A percentile compares a stretch with the other conserved stretches of the same genome.
These are phyloP conservation scores for Dichomitus squalens DNA, from an alignment of 1,284 basidiomycete species.

Conservation along the genomic window DNA sequence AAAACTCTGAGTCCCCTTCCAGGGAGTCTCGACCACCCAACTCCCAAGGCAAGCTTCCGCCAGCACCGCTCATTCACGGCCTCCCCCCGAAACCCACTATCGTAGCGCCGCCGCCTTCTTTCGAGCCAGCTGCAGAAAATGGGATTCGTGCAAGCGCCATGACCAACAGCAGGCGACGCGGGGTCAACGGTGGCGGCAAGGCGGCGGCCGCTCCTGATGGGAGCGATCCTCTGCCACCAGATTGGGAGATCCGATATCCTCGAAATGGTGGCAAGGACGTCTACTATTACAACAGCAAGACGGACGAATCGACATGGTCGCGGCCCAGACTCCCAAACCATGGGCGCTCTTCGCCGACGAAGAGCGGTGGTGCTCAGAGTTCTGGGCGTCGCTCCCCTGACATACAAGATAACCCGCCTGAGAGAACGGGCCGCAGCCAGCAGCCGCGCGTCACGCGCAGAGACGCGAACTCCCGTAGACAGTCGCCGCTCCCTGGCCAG, in stretches of 20 bases:
- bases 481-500: slow-evolving; percentile 30
- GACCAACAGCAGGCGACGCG: slow-evolving; percentile 36
- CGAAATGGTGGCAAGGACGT: slow-evolving; percentile 42
- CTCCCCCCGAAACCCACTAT: slow-evolving; percentile 72
- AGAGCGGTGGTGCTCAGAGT: slow-evolving; percentile 20
- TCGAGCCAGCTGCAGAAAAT: slow-evolving; percentile 59
- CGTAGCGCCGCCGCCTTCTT: slow-evolving; percentile 45
- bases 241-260: slow-evolving; percentile 62
- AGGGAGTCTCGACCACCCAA: slow-evolving; percentile 35
- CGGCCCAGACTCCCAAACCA: slow-evolving; percentile 38
- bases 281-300: slow-evolving; percentile 65
- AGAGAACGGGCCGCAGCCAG: slow-evolving; percentile 16
- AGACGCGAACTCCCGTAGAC: slow-evolving; percentile 15
- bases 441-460: slow-evolving; percentile 13
- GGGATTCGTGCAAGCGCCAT: slow-evolving; percentile 40
- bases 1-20: slow-evolving; percentile 29
- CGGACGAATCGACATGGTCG: slow-evolving; percentile 62
- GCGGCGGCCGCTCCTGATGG: slow-evolving; percentile 13
- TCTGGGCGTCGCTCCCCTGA: slow-evolving; percentile 20
- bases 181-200: slow-evolving; percentile 31
- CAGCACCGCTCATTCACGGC: slow-evolving; percentile 53
- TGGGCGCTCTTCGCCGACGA: slow-evolving; percentile 28
- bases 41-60: slow-evolving; percentile 31
- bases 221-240: slow-evolving; percentile 49
- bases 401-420: slow-evolving; percentile 9